phyloP scores from a whole-genome alignment of 1,284 basidiomycete genomes.

The Trichosporon inkin region DNA sequence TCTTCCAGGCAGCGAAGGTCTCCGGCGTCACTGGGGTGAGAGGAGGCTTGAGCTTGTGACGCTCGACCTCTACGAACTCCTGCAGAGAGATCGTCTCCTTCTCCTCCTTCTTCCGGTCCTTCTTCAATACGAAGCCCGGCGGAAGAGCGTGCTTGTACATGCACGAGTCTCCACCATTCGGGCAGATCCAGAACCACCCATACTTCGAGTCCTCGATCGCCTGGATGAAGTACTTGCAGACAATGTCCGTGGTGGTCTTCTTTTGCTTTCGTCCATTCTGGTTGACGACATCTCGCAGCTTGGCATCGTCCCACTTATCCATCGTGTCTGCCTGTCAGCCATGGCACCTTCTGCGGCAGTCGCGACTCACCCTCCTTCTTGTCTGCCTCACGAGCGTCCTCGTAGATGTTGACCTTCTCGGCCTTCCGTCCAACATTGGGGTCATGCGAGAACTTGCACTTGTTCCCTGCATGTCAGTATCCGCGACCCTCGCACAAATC shows the following conservation, averaged over 20 bases:
- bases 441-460: constrained; percentile 97
- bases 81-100: constrained; percentile 87
- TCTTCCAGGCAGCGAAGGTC: constrained; percentile 91
- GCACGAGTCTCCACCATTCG: constrained; percentile 63
- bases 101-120: constrained; percentile 69
- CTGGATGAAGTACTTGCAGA: constrained; percentile 95
- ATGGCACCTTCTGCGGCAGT: constrained; percentile 14
- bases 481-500: constrained; percentile 11
- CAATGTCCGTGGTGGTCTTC: constrained; percentile 84
- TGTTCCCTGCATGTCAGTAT: constrained; percentile 53
- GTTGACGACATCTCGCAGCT: constrained; percentile 76
- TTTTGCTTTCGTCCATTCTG: constrained; percentile 87
- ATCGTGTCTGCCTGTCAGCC: constrained; percentile 68
- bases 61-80: constrained; percentile 96
- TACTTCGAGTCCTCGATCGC: constrained; percentile 91
- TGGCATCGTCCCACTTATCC: constrained; percentile 97
- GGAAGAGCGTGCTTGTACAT: constrained; percentile 94
- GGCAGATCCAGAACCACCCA: constrained; percentile 54
- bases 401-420: constrained; percentile 95
- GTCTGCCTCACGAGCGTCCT: constrained; percentile 68
- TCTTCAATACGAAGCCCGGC: constrained; percentile 90
- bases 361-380: constrained; percentile 63
- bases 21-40: constrained; percentile 95
- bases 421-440: constrained; percentile 81
- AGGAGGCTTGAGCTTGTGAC: constrained; percentile 88